These are phyloP conservation scores for Verticillium isaacii DNA, from an alignment of 2,329 filamentous ascomycete genomes.

Conservation along the genomic window DNA sequence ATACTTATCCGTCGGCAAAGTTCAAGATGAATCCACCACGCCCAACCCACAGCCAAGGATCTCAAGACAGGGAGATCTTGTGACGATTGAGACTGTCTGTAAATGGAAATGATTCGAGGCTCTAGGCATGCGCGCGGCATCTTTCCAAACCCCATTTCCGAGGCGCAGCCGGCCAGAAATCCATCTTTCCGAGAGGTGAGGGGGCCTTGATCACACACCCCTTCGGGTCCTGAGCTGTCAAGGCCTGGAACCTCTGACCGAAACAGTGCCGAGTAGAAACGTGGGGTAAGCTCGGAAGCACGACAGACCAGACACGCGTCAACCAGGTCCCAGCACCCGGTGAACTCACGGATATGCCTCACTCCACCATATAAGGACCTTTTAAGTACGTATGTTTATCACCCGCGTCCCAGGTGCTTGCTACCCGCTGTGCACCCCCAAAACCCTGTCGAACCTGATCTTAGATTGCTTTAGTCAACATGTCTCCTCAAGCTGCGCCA, in stretches of 20 bases:
- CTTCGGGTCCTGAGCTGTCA: not conserved
- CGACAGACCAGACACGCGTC: not conserved
- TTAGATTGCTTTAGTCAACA: not conserved
- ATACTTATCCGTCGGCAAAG: constrained; percentile 1
- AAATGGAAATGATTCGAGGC: not conserved
- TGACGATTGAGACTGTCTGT: not conserved
- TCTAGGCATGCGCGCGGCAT: not conserved
- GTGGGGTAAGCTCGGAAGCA: not conserved
- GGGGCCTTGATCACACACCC: not conserved
- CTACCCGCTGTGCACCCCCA: not conserved
- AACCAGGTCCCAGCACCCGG: not conserved
- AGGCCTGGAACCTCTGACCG: not conserved
- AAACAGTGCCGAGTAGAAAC: not conserved
- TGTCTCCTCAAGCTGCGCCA: constrained; percentile 9
- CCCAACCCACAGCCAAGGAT: not conserved
- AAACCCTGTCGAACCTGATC: not conserved
- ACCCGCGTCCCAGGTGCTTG: not conserved
- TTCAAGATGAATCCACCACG: not conserved
- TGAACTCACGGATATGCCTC: not conserved
- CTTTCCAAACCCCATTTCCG: not conserved
- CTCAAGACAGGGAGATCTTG: not conserved
- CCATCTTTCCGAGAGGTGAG: not conserved
- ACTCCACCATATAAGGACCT: not conserved
- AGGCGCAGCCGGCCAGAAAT: not conserved
- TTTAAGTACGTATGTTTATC: not conserved